Evolutionary conservation across 495 filamentous ascomycete genomes (phyloP).

Genomic region (Pyrenula massariospora): DNA sequence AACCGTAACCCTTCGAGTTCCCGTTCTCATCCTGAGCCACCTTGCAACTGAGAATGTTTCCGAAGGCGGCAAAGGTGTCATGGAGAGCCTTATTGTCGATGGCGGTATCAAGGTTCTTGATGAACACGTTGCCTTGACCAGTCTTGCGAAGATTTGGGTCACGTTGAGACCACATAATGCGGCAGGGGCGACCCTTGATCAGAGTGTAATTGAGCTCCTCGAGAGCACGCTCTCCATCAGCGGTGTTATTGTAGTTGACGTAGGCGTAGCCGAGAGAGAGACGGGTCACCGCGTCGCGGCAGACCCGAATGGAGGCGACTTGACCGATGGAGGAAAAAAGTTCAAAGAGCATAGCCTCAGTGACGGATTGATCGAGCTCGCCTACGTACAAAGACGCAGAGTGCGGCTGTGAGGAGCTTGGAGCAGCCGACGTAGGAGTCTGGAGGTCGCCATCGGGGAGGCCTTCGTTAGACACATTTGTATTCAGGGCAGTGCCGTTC

Average conservation of each 20-base stretch:
- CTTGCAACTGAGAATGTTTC: slow-evolving; percentile 99
- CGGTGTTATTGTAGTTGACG: slow-evolving; percentile 98
- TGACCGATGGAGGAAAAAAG: slow-evolving; percentile 99
- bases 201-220: slow-evolving; percentile 99
- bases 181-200: slow-evolving; percentile 97
- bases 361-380: slow-evolving; percentile 94
- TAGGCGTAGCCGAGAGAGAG: slow-evolving; percentile 99
- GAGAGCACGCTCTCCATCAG: slow-evolving; percentile 92
- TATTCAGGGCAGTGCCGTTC: slow-evolving; percentile 25
- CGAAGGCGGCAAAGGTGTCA: slow-evolving; percentile 98
- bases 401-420: slow-evolving; percentile 64
- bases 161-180: slow-evolving; percentile 99
- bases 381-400: slow-evolving; percentile 98
- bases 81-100: slow-evolving; percentile 99
- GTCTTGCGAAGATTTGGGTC: slow-evolving; percentile 99
- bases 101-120: slow-evolving; percentile 97
- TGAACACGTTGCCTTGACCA: slow-evolving; percentile 98
- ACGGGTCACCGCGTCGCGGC: slow-evolving; percentile 96
- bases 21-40: slow-evolving; percentile 94
- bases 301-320: slow-evolving; percentile 98
- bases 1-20: slow-evolving; percentile 96
- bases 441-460: slow-evolving; percentile 25
- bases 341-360: slow-evolving; percentile 99
- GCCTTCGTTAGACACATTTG: slow-evolving; percentile 29
- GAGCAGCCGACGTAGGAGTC: slow-evolving; percentile 60